Percentiles rank a stretch among this genome's conserved stretches.
Conservation (phyloP, 768 basidiomycete genomes). For the Leucocoprinus leucothites region DNA sequence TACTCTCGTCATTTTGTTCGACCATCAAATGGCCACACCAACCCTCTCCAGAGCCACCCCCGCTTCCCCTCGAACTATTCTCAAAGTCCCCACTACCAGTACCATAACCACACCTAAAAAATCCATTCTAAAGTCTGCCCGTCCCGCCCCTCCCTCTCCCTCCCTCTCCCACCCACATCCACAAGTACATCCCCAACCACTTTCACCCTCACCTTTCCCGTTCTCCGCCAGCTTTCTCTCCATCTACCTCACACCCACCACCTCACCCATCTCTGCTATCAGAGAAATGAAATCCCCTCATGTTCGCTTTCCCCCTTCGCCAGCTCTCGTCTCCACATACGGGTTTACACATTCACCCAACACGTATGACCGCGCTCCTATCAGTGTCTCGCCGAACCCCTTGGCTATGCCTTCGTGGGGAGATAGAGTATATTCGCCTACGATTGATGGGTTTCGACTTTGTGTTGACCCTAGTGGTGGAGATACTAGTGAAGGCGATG, state of each 20-base stretch:
- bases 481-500: too few species aligned
- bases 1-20: too few species aligned
- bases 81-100: constrained; percentile 32
- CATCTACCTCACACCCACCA: constrained; percentile 26
- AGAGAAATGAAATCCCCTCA: constrained; percentile 33
- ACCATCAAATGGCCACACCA: too few species aligned
- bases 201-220: constrained; percentile 31
- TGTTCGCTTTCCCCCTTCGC: constrained; percentile 68
- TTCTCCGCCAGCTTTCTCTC: constrained; percentile 27
- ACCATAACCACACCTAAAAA: too few species aligned
- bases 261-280: not conserved
- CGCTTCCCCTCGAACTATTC: constrained; percentile 32
- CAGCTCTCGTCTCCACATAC: constrained; percentile 52
- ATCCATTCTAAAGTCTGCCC: too few species aligned
- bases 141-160: too few species aligned
- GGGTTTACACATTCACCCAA: constrained; percentile 49
- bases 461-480: too few species aligned
- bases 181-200: constrained; percentile 32
- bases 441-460: constrained; percentile 3
- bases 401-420: constrained; percentile 54
- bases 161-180: too few species aligned
- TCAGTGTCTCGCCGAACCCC: constrained; percentile 54
- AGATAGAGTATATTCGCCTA: constrained; percentile 40
- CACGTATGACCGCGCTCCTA: constrained; percentile 64
- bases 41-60: constrained; percentile 25